Evolutionary conservation across 2,329 filamentous ascomycete species (phyloP), one percentile per base, ranked within the genome.

Genomic region (Dactylellina leptospora): DNA sequence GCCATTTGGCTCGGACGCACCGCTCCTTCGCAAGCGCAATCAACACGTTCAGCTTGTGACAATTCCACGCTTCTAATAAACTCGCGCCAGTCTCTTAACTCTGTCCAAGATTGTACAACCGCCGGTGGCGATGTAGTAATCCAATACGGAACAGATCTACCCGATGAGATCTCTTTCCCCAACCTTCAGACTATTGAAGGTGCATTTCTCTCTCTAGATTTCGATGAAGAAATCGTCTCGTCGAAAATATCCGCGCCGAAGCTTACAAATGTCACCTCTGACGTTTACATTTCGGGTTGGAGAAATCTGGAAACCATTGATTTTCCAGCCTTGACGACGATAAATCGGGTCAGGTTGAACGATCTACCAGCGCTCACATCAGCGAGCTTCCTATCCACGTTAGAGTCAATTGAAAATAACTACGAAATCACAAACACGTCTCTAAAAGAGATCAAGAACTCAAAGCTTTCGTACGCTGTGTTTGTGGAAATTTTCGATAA

Each of bases 401-500:
- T 70, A 6, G 48, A 61, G 28, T 60, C 10, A 16, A 70, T 70
- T 23, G 48, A 70, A 13, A 70, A 61, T 23, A 70, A 70, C 27
- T 70, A 70, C 25, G 64, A 70, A 33, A 27, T 70, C 9, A 36
- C 36, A 23, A 70, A 70, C 44, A 70, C 64, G 27, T 70, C 64
- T 3, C 33, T 70, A 3, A 55, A 20, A 16, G 64, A 70, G n/a
- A 70, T 70, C 16, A 62, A n/a, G 16, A 70, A 62, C 40, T 47
- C 55, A 6, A 70, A 50, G n/a, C 48, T 70, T 1, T 16, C 40
- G 1, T 61, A 9, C 16, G 64, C 64, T 8, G 16, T 56, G 11
- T 70, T 70, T 38, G 64, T 70, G 38, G 55, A 70, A 30, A 70
- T 70, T 25, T 71, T 56, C 33, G 51, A 71, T 38, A 62, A 71